Evolutionary conservation across 352 stramenopile species (phyloP), one percentile per base, ranked within the genome.

Genomic region (Pythium rhizo-oryzae): DNA sequence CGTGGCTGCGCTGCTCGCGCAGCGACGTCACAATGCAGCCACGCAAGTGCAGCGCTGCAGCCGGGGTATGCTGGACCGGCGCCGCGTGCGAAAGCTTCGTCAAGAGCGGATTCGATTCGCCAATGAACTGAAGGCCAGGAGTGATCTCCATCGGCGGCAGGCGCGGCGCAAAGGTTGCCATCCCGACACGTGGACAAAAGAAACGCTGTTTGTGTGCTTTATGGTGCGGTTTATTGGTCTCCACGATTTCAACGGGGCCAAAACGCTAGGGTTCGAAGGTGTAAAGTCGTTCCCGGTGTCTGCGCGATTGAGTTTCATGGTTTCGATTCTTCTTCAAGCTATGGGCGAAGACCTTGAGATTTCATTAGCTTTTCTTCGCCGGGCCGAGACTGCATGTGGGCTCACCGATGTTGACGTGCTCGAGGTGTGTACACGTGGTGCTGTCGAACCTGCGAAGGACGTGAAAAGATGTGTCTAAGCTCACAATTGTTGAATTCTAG

Each of bases 151-250:
- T 69, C 59, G 60, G 4, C 19, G 9, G 0, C 66, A 69, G 59
- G 51, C 44, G 13, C 49, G 66, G 41, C 74, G 70, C 35, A 15
- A 47, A 44, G 54, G 58, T 15, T 77, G 70, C 46, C 24, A 50
- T 52, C 16, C 41, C 1, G 57, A 70, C 7, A 16, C 18, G 6
- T 66, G 56, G n/a, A 71, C 56, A 2, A 62, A 74, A 55, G 56
- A 58, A 21, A 39, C 41, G 3, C 43, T 77, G 7, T 74, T 73
- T 39, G 30, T 23, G 4, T 77, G 70, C 52, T 74, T 77, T 21
- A 77, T 77, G 70, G 58, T 49, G 7, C 61, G 70, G 3, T 77
- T 71, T n/a, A 39, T 74, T 6, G 66, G 70, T 5, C 65, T 77
- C 9, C 70, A 77, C 30, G 70, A 77, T 57, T 70, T 70, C 25